Base-by-base conservation (phyloP, 2,329 filamentous ascomycete species). In the Diaporthe vexans region DNA sequence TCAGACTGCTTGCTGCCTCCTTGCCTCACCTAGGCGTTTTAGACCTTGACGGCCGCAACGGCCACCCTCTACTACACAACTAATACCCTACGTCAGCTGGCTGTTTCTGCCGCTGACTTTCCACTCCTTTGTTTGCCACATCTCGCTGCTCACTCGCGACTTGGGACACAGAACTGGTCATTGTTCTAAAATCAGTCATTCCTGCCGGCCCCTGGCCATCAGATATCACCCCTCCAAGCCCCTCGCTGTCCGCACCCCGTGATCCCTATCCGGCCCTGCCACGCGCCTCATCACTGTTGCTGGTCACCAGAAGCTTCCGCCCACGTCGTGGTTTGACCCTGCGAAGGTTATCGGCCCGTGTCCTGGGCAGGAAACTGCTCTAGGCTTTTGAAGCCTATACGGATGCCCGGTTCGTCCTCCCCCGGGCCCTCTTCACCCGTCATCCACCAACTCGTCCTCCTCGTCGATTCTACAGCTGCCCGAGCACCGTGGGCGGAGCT, bases 301-400 rank as follows among this genome's bases (percentile, higher is more conserved):
- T 61, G 72, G 72, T 73, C 74, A 61, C 72, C 40, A 69, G 72
- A 70, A 56, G 57, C 51, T 29, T 40, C 68, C 68, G 48, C 68
- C 68, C 48, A 51, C 68, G 24, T 29, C 48, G 72, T 72, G 61
- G 40, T 43, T 54, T 63, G 74, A 58, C 46, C 46, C 61, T 69
- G 72, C 59, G 56, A 68, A 70, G 74, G 74, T 71, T 70, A 40
- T 68, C 56, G 72, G 73, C 74, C 68, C 59, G 57, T 70, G 72
- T 75, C 68, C 61, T 51, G 75, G 72, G 75, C 75, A 73, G 75
- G 71, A 71, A 70, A 71, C 75, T 76, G 75, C 75, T 76, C 75
- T 71, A 73, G 75, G 67, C 21, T 68, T 35, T 61, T 70, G 61
- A 56, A 75, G 52, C 52, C 57, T 35, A 58, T 26, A 73, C 73